Evolutionary conservation across 768 basidiomycete genomes (phyloP).

Genomic region (Tulasnella sp.): DNA sequence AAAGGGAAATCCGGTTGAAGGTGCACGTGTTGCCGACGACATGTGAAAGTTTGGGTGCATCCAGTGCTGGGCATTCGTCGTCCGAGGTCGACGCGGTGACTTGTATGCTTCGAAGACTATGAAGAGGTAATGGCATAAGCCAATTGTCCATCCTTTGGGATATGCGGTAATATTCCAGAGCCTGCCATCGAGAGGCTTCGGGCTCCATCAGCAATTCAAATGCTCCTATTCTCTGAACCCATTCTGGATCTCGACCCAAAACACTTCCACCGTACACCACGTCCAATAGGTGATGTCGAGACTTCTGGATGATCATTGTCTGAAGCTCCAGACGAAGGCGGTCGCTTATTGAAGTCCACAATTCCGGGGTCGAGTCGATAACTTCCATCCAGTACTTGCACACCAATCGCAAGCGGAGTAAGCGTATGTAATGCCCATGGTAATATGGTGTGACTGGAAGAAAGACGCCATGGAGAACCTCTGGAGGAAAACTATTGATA

Average conservation of each 20-base stretch:
- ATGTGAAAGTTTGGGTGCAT: neutral
- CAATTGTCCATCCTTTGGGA: accelerated
- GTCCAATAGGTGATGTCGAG: neutral
- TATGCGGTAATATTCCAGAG: neutral
- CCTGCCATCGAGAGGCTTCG: neutral
- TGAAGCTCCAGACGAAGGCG: neutral
- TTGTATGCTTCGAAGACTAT: neutral
- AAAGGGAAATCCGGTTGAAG: neutral
- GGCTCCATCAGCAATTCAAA: neutral
- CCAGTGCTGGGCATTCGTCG: neutral
- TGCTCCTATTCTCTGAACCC: neutral
- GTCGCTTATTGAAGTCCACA: neutral
- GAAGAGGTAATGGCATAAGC: neutral
- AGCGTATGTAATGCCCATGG: neutral
- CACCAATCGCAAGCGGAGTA: neutral
- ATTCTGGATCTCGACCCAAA: neutral
- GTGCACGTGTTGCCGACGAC: neutral
- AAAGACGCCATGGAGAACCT: neutral
- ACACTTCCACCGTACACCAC: neutral
- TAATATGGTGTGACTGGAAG: neutral
- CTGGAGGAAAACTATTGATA: neutral
- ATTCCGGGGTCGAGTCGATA: neutral
- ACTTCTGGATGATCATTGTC: neutral
- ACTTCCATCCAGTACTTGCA: neutral
- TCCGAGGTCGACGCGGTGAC: neutral